Conservation (phyloP, 2,329 filamentous ascomycete genomes). For the Talaromyces marneffei region DNA sequence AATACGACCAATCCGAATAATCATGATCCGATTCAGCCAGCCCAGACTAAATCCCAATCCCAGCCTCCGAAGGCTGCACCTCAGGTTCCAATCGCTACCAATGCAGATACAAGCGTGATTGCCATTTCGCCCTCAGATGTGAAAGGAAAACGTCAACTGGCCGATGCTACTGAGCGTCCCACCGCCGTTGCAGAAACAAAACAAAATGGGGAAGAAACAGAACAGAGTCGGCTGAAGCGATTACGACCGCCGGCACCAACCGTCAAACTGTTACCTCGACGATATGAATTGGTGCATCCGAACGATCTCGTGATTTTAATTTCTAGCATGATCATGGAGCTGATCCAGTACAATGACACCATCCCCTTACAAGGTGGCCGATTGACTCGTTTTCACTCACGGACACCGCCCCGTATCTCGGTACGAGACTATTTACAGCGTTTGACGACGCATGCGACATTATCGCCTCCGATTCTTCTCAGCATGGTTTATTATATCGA, state of each 20-base stretch:
- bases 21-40: background rate
- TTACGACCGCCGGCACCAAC: slow-evolving; percentile 40
- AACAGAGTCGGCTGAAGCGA: slow-evolving; percentile 42
- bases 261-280: slow-evolving; percentile 53
- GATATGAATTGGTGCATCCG: slow-evolving; percentile 75
- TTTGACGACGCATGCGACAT: slow-evolving; percentile 85
- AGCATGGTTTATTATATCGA: slow-evolving; percentile 99
- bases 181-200: background rate
- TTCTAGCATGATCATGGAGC: slow-evolving; percentile 88
- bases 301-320: slow-evolving; percentile 88
- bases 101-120: background rate
- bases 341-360: slow-evolving; percentile 87
- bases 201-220: slow-evolving; percentile 16
- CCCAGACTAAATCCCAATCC: background rate
- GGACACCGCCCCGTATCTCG: slow-evolving; percentile 83
- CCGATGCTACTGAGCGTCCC: slow-evolving; percentile 20
- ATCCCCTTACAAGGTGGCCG: slow-evolving; percentile 79
- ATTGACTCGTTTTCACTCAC: slow-evolving; percentile 90
- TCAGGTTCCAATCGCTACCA: background rate
- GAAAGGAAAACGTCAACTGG: slow-evolving; percentile 27
- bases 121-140: slow-evolving; percentile 7
- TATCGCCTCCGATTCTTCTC: slow-evolving; percentile 87
- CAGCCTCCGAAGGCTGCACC: slow-evolving; percentile 3
- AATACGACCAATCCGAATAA: background rate
- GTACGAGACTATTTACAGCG: slow-evolving; percentile 90